Conservation (phyloP, 1,139 yeast species). For the Suhomyces guaymorum region DNA sequence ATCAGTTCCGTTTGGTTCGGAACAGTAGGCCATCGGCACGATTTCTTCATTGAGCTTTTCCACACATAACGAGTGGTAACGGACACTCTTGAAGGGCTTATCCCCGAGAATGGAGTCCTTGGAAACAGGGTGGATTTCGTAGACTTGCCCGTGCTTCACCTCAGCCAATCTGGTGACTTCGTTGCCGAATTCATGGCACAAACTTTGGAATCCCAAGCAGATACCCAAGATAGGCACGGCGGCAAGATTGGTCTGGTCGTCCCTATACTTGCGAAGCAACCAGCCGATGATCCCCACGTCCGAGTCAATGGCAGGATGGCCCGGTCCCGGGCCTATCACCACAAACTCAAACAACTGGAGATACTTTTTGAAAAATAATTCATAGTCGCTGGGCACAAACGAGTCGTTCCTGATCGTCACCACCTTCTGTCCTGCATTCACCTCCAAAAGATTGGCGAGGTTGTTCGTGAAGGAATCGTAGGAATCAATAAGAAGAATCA, state of each 20-base stretch:
- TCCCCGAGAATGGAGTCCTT: slow-evolving; percentile 30
- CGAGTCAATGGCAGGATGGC: slow-evolving; percentile 63
- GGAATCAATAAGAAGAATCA: slow-evolving; percentile 81
- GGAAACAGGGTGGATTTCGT: slow-evolving; percentile 46
- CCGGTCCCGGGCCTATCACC: slow-evolving; percentile 97
- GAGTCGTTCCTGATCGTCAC: slow-evolving; percentile 77
- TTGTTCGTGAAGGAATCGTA: slow-evolving; percentile 94
- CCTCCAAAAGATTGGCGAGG: slow-evolving; percentile 62
- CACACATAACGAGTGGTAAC: slow-evolving; percentile 87
- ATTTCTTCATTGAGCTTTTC: slow-evolving; percentile 32
- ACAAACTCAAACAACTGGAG: slow-evolving; percentile 66
- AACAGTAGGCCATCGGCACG: slow-evolving; percentile 59
- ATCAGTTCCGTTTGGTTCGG: slow-evolving; percentile 28
- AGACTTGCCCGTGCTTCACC: slow-evolving; percentile 87
- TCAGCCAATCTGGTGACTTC: slow-evolving; percentile 51
- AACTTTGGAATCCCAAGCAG: slow-evolving; percentile 88
- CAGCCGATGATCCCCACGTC: slow-evolving; percentile 80
- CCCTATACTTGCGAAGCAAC: slow-evolving; percentile 37
- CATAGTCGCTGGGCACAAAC: slow-evolving; percentile 37
- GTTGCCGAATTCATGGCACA: slow-evolving; percentile 70
- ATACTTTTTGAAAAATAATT: slow-evolving; percentile 37
- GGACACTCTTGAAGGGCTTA: slow-evolving; percentile 59
- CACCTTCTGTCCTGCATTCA: slow-evolving; percentile 55
- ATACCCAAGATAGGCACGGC: slow-evolving; percentile 80
- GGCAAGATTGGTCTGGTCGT: slow-evolving; percentile 10